phyloP scores from a whole-genome alignment of 805 yeast species.

The Candida qinlingensis region DNA sequence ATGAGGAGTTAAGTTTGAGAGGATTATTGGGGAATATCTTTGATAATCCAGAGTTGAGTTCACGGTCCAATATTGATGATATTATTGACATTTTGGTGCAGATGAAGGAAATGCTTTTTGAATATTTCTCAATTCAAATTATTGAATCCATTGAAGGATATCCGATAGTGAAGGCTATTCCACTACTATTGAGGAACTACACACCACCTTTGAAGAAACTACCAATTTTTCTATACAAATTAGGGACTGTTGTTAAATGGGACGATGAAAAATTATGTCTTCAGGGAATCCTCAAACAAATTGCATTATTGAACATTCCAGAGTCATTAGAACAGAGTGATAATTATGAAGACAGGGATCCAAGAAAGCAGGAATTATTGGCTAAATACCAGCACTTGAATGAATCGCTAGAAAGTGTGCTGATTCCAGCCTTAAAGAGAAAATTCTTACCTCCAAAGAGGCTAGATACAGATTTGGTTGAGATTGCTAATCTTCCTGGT shows the following conservation, averaged over 20 bases:
- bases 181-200: constrained; percentile 62
- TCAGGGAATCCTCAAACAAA: constrained; percentile 54
- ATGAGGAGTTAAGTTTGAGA: constrained; percentile 11
- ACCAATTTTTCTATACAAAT: constrained; percentile 57
- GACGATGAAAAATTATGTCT: constrained; percentile 65
- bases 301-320: constrained; percentile 74
- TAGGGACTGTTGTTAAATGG: constrained; percentile 61
- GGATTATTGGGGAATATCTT: constrained; percentile 8
- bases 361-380: constrained; percentile 21
- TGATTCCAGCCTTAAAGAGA: constrained; percentile 63
- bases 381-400: constrained; percentile 28
- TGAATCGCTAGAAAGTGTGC: constrained; percentile 43
- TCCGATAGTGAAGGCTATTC: constrained; percentile 47
- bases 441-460: constrained; percentile 58
- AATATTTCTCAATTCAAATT: constrained; percentile 63
- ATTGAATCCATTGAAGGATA: constrained; percentile 20
- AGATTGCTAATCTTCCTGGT: constrained; percentile 89
- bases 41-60: constrained; percentile 12
- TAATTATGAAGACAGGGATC: constrained; percentile 17
- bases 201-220: constrained; percentile 59
- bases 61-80: constrained; percentile 22
- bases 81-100: constrained; percentile 28
- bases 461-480: constrained; percentile 54
- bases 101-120: constrained; percentile 75
- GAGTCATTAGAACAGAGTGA: constrained; percentile 36